Percentiles rank a stretch among this genome's conserved stretches.
These are phyloP conservation scores for Clavispora santaluciae DNA, from an alignment of 805 yeast species.

Conservation along the genomic window DNA sequence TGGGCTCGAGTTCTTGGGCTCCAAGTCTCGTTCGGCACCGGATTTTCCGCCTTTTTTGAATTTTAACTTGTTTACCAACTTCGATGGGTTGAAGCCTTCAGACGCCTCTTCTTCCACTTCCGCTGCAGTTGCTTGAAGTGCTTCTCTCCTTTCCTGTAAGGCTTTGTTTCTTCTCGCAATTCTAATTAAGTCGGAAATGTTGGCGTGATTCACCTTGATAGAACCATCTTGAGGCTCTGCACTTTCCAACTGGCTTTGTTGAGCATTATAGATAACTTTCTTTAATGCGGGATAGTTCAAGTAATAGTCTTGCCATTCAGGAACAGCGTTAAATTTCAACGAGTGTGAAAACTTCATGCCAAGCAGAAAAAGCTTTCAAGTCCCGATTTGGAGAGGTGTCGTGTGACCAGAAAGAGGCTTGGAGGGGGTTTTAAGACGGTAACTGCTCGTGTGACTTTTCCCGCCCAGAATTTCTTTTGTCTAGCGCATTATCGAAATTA, in stretches of 20 bases:
- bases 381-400: background rate
- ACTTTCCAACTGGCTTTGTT: conserved; percentile 30
- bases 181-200: conserved; percentile 25
- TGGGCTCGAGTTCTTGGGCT: conserved; percentile 2
- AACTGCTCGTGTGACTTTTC: conserved; percentile 6
- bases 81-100: conserved; percentile 14
- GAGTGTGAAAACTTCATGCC: conserved; percentile 48
- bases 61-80: conserved; percentile 17
- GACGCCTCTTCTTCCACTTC: conserved; percentile 3
- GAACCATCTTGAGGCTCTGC: conserved; percentile 23
- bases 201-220: conserved; percentile 17
- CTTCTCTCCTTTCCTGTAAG: background rate
- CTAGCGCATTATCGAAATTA: background rate
- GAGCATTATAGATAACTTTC: conserved; percentile 52
- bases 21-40: conserved; percentile 1
- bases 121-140: conserved; percentile 3
- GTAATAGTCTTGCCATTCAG: conserved; percentile 48
- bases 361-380: background rate
- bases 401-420: background rate
- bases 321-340: conserved; percentile 48
- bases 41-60: conserved; percentile 7
- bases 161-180: conserved; percentile 12
- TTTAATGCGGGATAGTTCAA: conserved; percentile 47
- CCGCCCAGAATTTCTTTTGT: background rate
- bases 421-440: background rate